phyloP scores from a whole-genome alignment of 2,329 filamentous ascomycete genomes.

The Ceratocystis alfenasii region DNA sequence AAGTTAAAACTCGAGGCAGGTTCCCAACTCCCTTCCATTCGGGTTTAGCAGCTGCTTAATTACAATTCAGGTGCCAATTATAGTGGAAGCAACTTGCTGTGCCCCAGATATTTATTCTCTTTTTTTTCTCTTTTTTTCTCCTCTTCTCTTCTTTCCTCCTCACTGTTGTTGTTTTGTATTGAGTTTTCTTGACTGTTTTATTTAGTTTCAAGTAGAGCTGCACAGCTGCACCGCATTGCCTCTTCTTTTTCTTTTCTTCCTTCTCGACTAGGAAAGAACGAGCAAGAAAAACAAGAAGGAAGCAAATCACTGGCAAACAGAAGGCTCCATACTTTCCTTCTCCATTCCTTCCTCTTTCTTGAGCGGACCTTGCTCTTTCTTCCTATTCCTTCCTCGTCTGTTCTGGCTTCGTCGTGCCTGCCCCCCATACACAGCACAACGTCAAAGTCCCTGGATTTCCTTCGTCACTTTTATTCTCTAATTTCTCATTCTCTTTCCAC shows the following conservation, averaged over 20 bases:
- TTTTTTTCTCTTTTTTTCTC: neutral
- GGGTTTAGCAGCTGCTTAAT: constrained; percentile 12
- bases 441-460: constrained; percentile 4
- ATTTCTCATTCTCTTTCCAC: neutral
- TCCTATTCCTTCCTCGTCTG: neutral
- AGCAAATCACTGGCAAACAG: neutral
- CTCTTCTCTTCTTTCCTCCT: neutral
- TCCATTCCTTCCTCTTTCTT: constrained; percentile 12
- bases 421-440: constrained; percentile 1
- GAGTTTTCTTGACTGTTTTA: neutral
- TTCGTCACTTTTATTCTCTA: neutral
- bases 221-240: neutral
- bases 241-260: neutral
- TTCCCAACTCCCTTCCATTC: neutral
- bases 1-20: neutral
- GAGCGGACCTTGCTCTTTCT: too few relatives aligned
- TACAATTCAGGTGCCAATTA: constrained; percentile 4
- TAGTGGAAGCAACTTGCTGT: neutral
- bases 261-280: neutral
- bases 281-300: neutral
- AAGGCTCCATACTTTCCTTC: constrained; percentile 8
- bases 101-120: neutral
- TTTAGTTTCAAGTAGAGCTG: constrained; percentile 10
- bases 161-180: neutral
- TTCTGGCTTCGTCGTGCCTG: neutral